Evolutionary conservation across 805 yeast species (phyloP), one percentile per base, ranked within the genome.

Genomic region (Schwanniomyces polymorphus): DNA sequence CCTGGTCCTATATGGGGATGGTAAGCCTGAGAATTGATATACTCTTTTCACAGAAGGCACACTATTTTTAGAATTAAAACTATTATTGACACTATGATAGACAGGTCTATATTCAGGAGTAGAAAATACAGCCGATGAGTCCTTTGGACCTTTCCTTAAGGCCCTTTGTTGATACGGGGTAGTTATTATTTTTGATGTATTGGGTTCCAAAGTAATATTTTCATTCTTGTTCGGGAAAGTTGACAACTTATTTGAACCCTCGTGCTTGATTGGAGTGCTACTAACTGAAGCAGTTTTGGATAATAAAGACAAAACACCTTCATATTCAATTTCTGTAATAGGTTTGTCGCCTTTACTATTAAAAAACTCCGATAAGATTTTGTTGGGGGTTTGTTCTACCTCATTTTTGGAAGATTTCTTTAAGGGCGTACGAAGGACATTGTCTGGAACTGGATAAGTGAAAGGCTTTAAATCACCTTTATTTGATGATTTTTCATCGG

Each of bases 281-380:
- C 16, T 9, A 34, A 23, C 47, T 1, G 48, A 40, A 23, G 38
- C 44, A 1, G 52, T 18, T 33, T 55, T 57, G 18, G 63, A 57
- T 42, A 71, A 55, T n/a, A 88, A 64, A 5, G 91, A 79, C 50
- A 84, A 61, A 0, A 88, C 92, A n/a, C 95, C 95, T 64, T 86
- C 92, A 57, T 84, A 78, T 61, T 89, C 96, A 38, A 88, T 73
- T 21, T 84, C 89, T 11, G 84, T 74, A 50, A 89, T 70, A 4
- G 92, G 90, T n/a, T 67, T 67, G 46, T 82, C 79, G n/a, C 96
- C 96, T 61, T 87, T 88, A 38, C 68, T 71, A n/a, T 74, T 74
- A 63, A 88, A 88, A 60, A 89, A 88, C 26, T 76, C 80, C 10
- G 90, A 85, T 41, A 88, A 66, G 27, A 79, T 76, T 27, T 79